These are phyloP conservation scores for Ascoidea rubescens DNA, from an alignment of 805 yeast genomes.

Conservation along the genomic window DNA sequence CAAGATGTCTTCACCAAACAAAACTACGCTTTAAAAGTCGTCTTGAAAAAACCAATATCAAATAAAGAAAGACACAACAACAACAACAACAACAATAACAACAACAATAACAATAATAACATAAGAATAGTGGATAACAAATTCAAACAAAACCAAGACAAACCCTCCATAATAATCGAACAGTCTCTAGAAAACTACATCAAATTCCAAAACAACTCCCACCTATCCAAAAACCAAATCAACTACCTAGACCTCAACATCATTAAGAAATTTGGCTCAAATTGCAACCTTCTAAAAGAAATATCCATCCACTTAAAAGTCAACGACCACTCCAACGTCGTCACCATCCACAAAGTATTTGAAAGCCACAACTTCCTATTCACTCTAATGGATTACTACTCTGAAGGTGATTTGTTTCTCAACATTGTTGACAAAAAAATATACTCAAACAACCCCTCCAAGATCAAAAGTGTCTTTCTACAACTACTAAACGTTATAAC, in stretches of 20 bases:
- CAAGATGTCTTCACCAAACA: slow-evolving; percentile 35
- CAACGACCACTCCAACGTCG: slow-evolving; percentile 67
- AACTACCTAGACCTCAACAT: slow-evolving; percentile 21
- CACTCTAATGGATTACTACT: slow-evolving; percentile 75
- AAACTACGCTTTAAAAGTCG: slow-evolving; percentile 58
- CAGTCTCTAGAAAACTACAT: slow-evolving; percentile 13
- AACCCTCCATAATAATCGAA: slow-evolving; percentile 10
- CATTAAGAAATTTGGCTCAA: slow-evolving; percentile 20
- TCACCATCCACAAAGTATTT: slow-evolving; percentile 61
- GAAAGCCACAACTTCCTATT: slow-evolving; percentile 38
- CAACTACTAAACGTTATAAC: slow-evolving; percentile 77
- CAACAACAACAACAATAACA: slow-evolving; percentile 12
- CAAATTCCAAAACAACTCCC: slow-evolving; percentile 16
- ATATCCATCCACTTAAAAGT: slow-evolving; percentile 61
- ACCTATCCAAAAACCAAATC: slow-evolving; percentile 12
- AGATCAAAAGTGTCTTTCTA: slow-evolving; percentile 42
- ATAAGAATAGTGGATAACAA: no score
- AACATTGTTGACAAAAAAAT: slow-evolving; percentile 67
- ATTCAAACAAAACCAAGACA: slow-evolving; percentile 17
- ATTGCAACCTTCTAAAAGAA: slow-evolving; percentile 33
- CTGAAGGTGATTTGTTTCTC: slow-evolving; percentile 76
- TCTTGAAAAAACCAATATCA: slow-evolving; percentile 33
- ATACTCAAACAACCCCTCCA: slow-evolving; percentile 37
- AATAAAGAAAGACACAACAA: slow-evolving; percentile 10
- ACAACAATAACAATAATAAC: slow-evolving; percentile 17